These are phyloP conservation scores for Ophiostoma fasciatum DNA, from an alignment of 2,329 filamentous ascomycete genomes.

Conservation along the genomic window DNA sequence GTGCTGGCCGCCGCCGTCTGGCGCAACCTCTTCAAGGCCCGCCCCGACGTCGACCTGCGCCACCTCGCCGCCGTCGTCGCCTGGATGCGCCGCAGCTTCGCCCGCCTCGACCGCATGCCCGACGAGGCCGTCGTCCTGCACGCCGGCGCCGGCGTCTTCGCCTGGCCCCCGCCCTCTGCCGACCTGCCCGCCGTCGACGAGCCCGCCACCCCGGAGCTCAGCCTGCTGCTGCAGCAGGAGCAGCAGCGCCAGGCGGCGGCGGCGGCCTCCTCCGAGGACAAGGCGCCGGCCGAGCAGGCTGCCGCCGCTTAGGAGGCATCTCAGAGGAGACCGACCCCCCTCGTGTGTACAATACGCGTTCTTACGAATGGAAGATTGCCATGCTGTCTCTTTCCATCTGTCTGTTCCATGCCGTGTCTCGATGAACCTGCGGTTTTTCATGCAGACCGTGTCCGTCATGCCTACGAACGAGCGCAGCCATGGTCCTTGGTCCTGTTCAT, in stretches of 20 bases:
- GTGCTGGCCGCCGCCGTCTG: slow-evolving; percentile 72
- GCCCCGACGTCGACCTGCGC: slow-evolving; percentile 33
- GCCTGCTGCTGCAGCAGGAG: slow-evolving; percentile 16
- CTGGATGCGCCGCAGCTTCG: slow-evolving; percentile 37
- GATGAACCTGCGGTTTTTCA: too few relatives aligned
- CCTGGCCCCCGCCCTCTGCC: slow-evolving; percentile 21
- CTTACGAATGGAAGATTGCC: too few relatives aligned
- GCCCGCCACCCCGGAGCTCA: slow-evolving; percentile 24
- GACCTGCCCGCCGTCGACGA: slow-evolving; percentile 26
- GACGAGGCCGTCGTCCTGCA: slow-evolving; percentile 26
- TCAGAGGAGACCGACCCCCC: too few relatives aligned
- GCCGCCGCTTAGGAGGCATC: too few relatives aligned
- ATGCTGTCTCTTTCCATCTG: too few relatives aligned
- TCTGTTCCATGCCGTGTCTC: too few relatives aligned
- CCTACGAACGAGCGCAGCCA: too few relatives aligned
- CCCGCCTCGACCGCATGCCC: slow-evolving; percentile 32
- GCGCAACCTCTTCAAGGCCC: slow-evolving; percentile 80
- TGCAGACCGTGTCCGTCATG: too few relatives aligned
- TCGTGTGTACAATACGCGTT: too few relatives aligned
- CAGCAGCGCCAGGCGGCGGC: slow-evolving; percentile 1
- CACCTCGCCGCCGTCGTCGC: slow-evolving; percentile 37
- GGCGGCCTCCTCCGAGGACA: too few relatives aligned
- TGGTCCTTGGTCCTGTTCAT: too few relatives aligned
- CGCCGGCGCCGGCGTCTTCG: slow-evolving; percentile 24
- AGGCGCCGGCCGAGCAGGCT: not conserved